Evolutionary conservation across 2,329 filamentous ascomycete species (phyloP).

Genomic region (Tolypocladium endophyticum): DNA sequence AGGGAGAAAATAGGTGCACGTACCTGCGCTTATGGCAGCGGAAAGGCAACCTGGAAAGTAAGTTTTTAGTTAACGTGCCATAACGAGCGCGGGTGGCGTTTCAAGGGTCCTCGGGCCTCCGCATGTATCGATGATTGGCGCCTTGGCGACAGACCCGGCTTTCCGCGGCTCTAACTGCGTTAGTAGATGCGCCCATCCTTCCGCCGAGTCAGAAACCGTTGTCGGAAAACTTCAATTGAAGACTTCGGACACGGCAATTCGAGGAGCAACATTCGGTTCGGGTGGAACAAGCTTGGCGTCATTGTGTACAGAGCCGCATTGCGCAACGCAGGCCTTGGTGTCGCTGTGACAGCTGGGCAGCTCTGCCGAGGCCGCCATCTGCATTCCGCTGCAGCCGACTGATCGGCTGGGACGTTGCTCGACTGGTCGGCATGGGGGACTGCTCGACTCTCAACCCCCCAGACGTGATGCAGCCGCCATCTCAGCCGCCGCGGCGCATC

Average conservation of each 20-base stretch:
- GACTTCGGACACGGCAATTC: neutral
- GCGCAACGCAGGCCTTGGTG: neutral
- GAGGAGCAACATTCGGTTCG: neutral
- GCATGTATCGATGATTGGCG: neutral
- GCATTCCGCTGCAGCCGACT: neutral
- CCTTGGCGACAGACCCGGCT: neutral
- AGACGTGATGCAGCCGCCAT: neutral
- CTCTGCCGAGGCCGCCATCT: neutral
- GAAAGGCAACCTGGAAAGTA: no score
- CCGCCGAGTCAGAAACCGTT: neutral
- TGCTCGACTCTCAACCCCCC: no score
- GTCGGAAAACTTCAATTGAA: neutral
- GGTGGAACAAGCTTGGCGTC: neutral
- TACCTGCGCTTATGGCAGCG: no score
- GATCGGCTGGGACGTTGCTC: neutral
- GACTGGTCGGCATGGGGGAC: neutral
- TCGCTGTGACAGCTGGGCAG: neutral
- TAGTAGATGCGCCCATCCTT: neutral
- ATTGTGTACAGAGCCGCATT: neutral
- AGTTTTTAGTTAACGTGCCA: no score
- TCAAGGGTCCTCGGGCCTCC: neutral
- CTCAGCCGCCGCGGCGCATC: conserved; percentile 33
- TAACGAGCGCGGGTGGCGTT: neutral
- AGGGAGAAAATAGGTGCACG: no score
- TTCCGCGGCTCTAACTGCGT: neutral